Base-by-base conservation (phyloP, 2,329 filamentous ascomycete genomes). In the Bipolaris zeicola region DNA sequence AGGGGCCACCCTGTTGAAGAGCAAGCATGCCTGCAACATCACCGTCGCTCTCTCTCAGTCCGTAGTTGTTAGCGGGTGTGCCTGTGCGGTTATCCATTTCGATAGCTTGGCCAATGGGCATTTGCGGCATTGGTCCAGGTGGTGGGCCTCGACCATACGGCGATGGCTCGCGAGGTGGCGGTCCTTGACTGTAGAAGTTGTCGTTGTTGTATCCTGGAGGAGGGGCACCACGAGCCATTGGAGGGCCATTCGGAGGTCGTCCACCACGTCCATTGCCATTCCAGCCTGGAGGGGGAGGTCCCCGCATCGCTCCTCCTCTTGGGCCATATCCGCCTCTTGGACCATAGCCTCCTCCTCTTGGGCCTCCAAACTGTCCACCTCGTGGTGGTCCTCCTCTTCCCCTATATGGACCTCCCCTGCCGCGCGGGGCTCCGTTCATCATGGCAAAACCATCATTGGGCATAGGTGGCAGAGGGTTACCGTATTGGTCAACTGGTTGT, bases 1-100 rank as follows among this genome's bases (percentile, higher is more conserved):
- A 73, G 14, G 71, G 70, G 24, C 64, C 72, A 31, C 64, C 67
- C 57, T 90, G 87, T 69, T 91, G 89, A 54, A 91, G 76, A 28
- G 85, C 86, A 33, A 91, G 82, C 87, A 92, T 90, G 49, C 89
- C 89, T 52, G 85, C 85, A 52, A 91, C 87, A 72, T 92, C 89
- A 1, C 82, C 83, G 68, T 92, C 89, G 63, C 85, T 89, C 50
- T 90, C 88, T 46, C 79, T 73, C 26, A 82, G 55, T 5, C 78
- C 79, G 48, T 78, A 81, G 43, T 70, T 71, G 16, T 60, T 46
- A 6, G 66, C 64, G 44, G 71, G 72, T 37, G 71, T 69, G 7
- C 69, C 71, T 22, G 57, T 67, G 46, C 82, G 80, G 33, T 88
- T 87, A 72, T 93, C 89, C 90, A 96, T 93, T 73, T 95, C 92